phyloP scores from a whole-genome alignment of 2,329 filamentous ascomycete genomes.

The Epichloe amarillans region DNA sequence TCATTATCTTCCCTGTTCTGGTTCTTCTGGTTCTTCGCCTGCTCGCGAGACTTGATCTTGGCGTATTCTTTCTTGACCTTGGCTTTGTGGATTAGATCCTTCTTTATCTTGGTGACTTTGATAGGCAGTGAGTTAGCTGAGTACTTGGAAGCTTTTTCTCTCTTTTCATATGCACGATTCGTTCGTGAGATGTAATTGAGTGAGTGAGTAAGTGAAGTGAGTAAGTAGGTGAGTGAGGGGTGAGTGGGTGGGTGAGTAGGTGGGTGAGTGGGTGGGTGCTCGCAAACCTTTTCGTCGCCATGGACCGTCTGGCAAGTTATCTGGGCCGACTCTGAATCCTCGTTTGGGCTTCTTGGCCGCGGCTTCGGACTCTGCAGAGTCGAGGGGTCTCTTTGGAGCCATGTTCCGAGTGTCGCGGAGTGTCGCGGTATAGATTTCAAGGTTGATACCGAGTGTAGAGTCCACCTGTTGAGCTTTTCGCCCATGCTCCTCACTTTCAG shows the following conservation, averaged over 20 bases:
- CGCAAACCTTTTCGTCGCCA: slow-evolving; percentile 60
- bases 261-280: background rate
- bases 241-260: too few relatives aligned
- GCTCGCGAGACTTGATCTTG: slow-evolving; percentile 55
- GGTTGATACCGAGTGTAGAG: background rate
- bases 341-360: slow-evolving; percentile 43
- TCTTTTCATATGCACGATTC: background rate
- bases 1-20: slow-evolving; percentile 10
- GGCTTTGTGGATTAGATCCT: slow-evolving; percentile 76
- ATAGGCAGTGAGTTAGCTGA: slow-evolving; percentile 5
- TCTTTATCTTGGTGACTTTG: slow-evolving; percentile 71
- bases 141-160: background rate
- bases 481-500: too few relatives aligned
- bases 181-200: background rate
- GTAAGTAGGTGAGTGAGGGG: too few relatives aligned
- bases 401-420: slow-evolving; percentile 9
- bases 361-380: slow-evolving; percentile 17
- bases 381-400: slow-evolving; percentile 19
- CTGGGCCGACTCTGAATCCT: slow-evolving; percentile 77
- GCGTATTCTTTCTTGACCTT: slow-evolving; percentile 88
- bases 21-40: slow-evolving; percentile 14
- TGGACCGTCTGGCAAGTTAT: slow-evolving; percentile 80
- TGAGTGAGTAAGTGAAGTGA: too few relatives aligned
- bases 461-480: too few relatives aligned
- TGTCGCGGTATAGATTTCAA: background rate